Base-by-base conservation (phyloP, 2,329 filamentous ascomycete species). In the Orbilia brochopaga region DNA sequence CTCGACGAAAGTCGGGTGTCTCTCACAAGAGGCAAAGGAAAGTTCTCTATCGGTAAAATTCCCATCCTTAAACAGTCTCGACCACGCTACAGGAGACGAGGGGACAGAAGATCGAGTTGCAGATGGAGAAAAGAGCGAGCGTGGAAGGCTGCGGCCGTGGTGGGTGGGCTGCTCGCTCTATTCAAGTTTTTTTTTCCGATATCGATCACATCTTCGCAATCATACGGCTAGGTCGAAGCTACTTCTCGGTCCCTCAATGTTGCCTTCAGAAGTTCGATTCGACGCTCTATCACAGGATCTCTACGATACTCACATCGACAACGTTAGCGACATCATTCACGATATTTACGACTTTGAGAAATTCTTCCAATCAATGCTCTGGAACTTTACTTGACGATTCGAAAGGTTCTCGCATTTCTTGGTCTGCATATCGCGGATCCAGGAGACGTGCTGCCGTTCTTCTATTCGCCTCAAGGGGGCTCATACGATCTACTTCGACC, bases 121-220 rank as follows among this genome's bases (percentile, higher is more conserved):
- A 32, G 27, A 32, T 8, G 44, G 21, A 17, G 44, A 48, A 10
- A 3, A 19, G 44, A 48, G 44, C 44, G 44, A 23, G 44, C 44
- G 44, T 48, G 44, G 44, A 48, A 48, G 44, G 44, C 44, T 48
- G 19, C 44, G 44, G 44, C n/a, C 44, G 44, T 48, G 44, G 44
- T 48, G 44, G 44, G 44, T 48, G 44, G 44, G 44, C 44, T 5
- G 15, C 44, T 23, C 44, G 44, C 44, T 48, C 44, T 48, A 21
- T 21, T 19, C 5, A 19, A 5, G 19, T 10, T 2, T 5, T 42
- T 2, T 42, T 2, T 17, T 42, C 6, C 37, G n/a, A 2, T 2
- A 15, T 17, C 37, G 4, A 11, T 48, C 5, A 15, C 17, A 4
- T 19, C 3, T 19, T 3, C 17, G 4, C 8, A 48, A 23, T 23